Evolutionary conservation across 2,329 filamentous ascomycete genomes (phyloP).

Genomic region (Leptographium radiaticola): DNA sequence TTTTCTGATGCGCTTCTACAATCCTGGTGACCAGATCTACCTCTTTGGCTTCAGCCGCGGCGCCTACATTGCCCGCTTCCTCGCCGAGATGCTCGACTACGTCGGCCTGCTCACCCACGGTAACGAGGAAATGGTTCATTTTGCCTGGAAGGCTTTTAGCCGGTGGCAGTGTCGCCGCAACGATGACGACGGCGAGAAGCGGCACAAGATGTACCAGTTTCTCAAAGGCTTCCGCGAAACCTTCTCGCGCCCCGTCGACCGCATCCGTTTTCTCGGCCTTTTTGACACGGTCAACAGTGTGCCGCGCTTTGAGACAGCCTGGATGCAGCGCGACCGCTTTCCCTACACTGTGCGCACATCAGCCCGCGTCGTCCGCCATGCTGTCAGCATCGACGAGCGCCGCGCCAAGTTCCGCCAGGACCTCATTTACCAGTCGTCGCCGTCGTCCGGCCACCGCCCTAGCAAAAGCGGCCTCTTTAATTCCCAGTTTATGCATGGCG

Average conservation of each 20-base stretch:
- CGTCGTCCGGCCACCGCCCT: background rate
- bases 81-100: constrained; percentile 76
- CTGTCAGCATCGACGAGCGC: constrained; percentile 58
- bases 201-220: constrained; percentile 53
- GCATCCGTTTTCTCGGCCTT: constrained; percentile 64
- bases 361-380: constrained; percentile 51
- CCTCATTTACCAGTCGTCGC: constrained; percentile 42
- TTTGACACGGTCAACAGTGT: constrained; percentile 78
- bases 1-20: constrained; percentile 64
- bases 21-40: constrained; percentile 50
- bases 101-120: constrained; percentile 68
- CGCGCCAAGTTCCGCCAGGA: constrained; percentile 62
- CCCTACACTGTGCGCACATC: constrained; percentile 50
- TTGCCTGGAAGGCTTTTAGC: constrained; percentile 72
- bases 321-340: constrained; percentile 70
- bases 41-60: constrained; percentile 65
- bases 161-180: constrained; percentile 52
- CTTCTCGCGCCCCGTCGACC: constrained; percentile 60
- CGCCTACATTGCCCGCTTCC: constrained; percentile 59
- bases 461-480: background rate
- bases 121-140: constrained; percentile 74
- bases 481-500: background rate
- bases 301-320: constrained; percentile 59
- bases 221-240: constrained; percentile 74
- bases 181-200: background rate